These are phyloP conservation scores for Verticillium albo-atrum DNA, from an alignment of 2,329 filamentous ascomycete genomes.

Conservation along the genomic window DNA sequence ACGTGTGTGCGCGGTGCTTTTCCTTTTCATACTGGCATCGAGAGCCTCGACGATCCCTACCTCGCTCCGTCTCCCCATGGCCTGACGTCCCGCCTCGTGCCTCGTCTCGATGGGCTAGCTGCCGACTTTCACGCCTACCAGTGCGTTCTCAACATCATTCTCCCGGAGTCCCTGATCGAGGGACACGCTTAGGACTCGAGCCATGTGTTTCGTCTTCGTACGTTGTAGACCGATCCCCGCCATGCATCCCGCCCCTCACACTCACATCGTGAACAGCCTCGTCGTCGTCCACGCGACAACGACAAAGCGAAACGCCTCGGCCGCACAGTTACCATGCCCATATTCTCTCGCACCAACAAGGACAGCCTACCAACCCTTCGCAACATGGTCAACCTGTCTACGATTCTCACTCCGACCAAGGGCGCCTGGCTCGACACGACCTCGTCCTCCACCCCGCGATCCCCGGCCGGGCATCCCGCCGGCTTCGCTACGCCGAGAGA, in stretches of 20 bases:
- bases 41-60: neutral
- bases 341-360: slow-evolving; percentile 31
- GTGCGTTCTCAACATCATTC: neutral
- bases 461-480: slow-evolving; percentile 7
- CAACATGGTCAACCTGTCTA: slow-evolving; percentile 27
- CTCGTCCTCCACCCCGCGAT: neutral
- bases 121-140: neutral
- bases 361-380: slow-evolving; percentile 22
- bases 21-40: neutral
- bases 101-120: neutral
- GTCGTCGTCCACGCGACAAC: slow-evolving; percentile 5
- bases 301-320: slow-evolving; percentile 2
- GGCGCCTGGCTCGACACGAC: slow-evolving; percentile 13
- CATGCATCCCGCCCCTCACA: no score
- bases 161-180: neutral
- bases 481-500: slow-evolving; percentile 16
- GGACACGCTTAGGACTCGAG: neutral
- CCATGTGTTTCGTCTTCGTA: slow-evolving; percentile 15
- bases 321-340: slow-evolving; percentile 31
- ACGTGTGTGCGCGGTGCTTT: neutral
- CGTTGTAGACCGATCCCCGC: neutral
- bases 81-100: neutral
- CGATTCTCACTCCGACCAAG: slow-evolving; percentile 22
- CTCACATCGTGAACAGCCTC: slow-evolving; percentile 2
- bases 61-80: neutral